Base-by-base conservation (phyloP, 2,329 filamentous ascomycete species). In the Akanthomyces uredinophilus region DNA sequence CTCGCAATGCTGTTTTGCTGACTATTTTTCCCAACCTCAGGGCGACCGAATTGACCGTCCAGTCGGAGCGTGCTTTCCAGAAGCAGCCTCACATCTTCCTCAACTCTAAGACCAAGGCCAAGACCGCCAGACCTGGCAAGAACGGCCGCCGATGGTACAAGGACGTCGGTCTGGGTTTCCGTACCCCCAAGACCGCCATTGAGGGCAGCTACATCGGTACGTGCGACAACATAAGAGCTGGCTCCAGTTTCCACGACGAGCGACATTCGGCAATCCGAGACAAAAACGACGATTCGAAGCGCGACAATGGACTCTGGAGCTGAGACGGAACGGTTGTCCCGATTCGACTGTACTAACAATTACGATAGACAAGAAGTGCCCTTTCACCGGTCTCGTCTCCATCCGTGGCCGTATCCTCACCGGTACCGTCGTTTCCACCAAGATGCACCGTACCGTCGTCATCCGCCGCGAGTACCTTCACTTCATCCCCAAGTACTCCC, bases 31-130 rank as follows among this genome's bases (percentile, higher is more conserved):
- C 54, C 49, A 57, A 50, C 22, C 52, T 64, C 81, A 96, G 96
- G 92, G 92, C 92, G 80, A 96, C 92, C 87, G 92, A 96, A 87
- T 87, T 97, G 85, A 96, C 92, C 81, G 95, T 99, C 83, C 95
- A 99, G 89, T 96, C 92, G 80, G 95, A 99, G 90, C 94, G 95
- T 86, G 95, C 95, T 87, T 99, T 91, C 91, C 95, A 98, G 84
- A 99, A 99, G 90, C 94, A 99, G 88, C 95, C 95, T 81, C 95
- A 99, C 84, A 96, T 99, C 87, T 99, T 98, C 91, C 88, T 91
- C 77, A 97, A 98, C 89, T 86, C 89, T 79, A 99, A 99, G 90
- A 83, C 85, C 80, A 92, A 92, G 86, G 82, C 87, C 78, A 89
- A 90, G 82, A 91, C 90, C 79, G 83, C 84, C 81, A 89, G 88